phyloP scores from a whole-genome alignment of 257 asterid species.

The Coffea eugenioides region DNA sequence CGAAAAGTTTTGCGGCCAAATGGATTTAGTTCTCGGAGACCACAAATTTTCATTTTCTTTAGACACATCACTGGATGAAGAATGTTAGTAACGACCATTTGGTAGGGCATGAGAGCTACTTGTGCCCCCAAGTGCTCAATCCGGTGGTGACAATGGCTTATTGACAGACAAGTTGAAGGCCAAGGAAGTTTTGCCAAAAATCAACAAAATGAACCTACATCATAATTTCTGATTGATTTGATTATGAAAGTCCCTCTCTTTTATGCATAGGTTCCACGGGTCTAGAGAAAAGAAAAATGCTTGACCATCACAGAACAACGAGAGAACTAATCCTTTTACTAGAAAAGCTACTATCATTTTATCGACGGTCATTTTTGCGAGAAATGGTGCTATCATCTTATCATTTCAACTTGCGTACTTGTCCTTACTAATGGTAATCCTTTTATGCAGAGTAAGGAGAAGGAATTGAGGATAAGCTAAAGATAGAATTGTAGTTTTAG shows the following conservation, averaged over 20 bases:
- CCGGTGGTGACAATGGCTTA: neutral
- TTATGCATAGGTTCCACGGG: neutral
- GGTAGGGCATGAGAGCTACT: neutral
- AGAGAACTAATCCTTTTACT: neutral
- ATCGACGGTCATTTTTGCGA: too few relatives aligned
- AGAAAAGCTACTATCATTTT: too few relatives aligned
- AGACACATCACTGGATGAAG: conserved; percentile 10
- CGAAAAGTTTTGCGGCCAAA: conserved; percentile 6
- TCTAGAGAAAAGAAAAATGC: neutral
- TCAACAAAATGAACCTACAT: neutral
- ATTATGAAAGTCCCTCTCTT: neutral
- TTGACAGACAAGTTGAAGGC: conserved; percentile 14
- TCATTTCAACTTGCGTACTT: neutral
- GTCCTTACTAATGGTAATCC: neutral
- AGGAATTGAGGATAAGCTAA: neutral
- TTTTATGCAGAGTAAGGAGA: neutral
- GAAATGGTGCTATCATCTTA: too few relatives aligned
- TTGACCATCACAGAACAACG: neutral
- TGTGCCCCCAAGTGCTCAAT: conserved; percentile 4
- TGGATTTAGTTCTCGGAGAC: conserved; percentile 1
- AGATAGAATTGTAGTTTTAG: too few relatives aligned
- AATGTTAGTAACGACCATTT: conserved; percentile 13
- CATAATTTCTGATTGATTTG: neutral
- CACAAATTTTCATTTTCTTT: conserved; percentile 10
- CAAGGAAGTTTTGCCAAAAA: conserved; percentile 6